Evolutionary conservation across 768 basidiomycete species (phyloP), one percentile per base, ranked within the genome.

Genomic region (Mycena sanguinolenta): DNA sequence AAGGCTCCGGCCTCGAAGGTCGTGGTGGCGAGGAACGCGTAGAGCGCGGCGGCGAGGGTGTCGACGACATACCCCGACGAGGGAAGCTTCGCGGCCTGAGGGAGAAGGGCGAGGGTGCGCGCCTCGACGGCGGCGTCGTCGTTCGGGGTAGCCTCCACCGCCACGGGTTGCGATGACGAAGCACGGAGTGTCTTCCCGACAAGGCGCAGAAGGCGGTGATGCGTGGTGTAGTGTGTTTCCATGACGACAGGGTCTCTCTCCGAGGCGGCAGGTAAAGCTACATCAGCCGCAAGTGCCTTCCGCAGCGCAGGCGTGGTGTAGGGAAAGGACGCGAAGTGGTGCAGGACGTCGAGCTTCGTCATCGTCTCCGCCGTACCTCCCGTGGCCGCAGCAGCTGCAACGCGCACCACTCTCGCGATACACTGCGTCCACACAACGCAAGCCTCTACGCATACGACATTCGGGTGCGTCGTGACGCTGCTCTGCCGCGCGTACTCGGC

Each of bases 1-100:
- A 85, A 73, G 4, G 85, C 86, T 12, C 86, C 86, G 9, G 81
- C 80, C 62, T 86, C 85, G 63, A 86, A 86, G 3, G 75, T 82
- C 38, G 77, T 72, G 19, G 85, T 85, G 2, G 81, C 79, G 27
- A 86, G 79, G 74, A 86, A 86, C 54, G 84, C 84, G 64, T 85
- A 86, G 3, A 86, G 76, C 8, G 83, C 85, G 2, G 85, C 82
- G 8, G 83, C 76, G 14, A 84, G 70, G 0, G 82, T 83, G 69
- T 86, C 75, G 2, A 83, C 71, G 23, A 85, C 84, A 65, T 81
- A 85, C 14, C 83, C 84, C 0, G 81, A 74, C 1, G 84, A 85
- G 3, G 81, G 80, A 30, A 86, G 77, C 13, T 75, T 73, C 0
- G 69, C 53, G 2, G 39, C 70, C 2, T 71, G 65, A 0, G 85